Conservation (phyloP, 2,329 filamentous ascomycete genomes). For the Ramularia collo-cygni region DNA sequence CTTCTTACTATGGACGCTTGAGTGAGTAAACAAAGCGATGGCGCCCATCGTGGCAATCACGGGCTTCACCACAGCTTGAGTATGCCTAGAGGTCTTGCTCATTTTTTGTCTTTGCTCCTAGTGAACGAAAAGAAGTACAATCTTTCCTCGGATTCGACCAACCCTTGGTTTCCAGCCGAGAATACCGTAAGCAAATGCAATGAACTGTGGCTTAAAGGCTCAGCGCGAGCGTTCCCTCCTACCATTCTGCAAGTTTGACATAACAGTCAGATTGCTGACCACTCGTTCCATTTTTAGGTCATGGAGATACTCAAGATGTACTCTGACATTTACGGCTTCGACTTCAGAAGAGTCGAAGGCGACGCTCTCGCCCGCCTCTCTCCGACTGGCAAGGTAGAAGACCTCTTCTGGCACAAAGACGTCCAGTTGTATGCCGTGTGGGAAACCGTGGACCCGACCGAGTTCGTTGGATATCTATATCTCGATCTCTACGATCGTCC, state of each 20-base stretch:
- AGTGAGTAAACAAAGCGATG: no score
- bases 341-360: slow-evolving; percentile 33
- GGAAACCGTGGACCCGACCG: slow-evolving; percentile 4
- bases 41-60: no score
- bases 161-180: no score
- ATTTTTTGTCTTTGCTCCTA: no score
- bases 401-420: slow-evolving; percentile 11
- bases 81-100: no score
- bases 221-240: background rate
- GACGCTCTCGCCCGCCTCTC: slow-evolving; percentile 57
- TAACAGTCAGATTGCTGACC: slow-evolving; percentile 5
- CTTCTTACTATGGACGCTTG: background rate
- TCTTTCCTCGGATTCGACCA: no score
- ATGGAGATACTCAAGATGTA: slow-evolving; percentile 10
- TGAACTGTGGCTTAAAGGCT: no score
- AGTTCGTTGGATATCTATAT: slow-evolving; percentile 12
- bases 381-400: slow-evolving; percentile 11
- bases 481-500: slow-evolving; percentile 9
- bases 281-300: slow-evolving; percentile 5
- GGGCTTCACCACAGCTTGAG: no score
- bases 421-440: slow-evolving; percentile 12
- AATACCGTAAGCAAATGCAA: no score
- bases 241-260: background rate
- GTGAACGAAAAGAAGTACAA: no score
- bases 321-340: slow-evolving; percentile 7